Percentiles rank a stretch among this genome's conserved stretches.
These are phyloP conservation scores for Neocallimastix lanati DNA, from an alignment of 192 early-diverging fungal genomes.

Conservation along the genomic window DNA sequence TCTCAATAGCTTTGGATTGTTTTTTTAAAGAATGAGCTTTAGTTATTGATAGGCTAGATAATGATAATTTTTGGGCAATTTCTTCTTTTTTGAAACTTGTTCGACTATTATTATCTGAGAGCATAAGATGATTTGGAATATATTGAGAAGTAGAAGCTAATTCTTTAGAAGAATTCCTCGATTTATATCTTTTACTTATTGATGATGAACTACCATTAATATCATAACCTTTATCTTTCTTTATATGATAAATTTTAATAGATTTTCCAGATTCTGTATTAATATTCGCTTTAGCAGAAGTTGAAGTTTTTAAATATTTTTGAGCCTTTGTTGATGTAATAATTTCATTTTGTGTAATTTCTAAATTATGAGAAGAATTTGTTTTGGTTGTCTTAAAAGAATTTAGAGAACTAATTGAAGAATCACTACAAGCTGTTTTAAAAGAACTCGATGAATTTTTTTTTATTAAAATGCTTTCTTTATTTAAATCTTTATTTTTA, in stretches of 20 bases:
- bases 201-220: not conserved
- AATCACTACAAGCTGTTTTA: not conserved
- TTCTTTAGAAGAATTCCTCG: not conserved
- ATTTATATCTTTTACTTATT: not conserved
- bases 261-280: too few species aligned
- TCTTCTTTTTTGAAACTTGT: not conserved
- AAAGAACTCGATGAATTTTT: not conserved
- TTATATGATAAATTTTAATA: not conserved
- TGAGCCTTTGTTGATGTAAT: too few species aligned
- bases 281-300: too few species aligned
- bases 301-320: too few species aligned
- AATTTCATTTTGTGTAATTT: too few species aligned
- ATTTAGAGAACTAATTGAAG: not conserved
- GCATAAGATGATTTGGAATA: not conserved
- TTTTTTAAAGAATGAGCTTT: not conserved
- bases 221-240: not conserved
- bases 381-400: not conserved
- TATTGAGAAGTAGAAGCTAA: not conserved
- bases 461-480: not conserved
- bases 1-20: slow-evolving; percentile 5
- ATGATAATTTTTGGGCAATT: not conserved
- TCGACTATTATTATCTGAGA: not conserved
- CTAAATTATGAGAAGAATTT: not conserved
- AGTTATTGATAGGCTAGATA: not conserved
- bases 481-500: too few species aligned